A percentile compares a stretch with the other conserved stretches of the same genome.
These are phyloP conservation scores for Andrographis paniculata DNA, from an alignment of 305 asterid genomes.

Conservation along the genomic window DNA sequence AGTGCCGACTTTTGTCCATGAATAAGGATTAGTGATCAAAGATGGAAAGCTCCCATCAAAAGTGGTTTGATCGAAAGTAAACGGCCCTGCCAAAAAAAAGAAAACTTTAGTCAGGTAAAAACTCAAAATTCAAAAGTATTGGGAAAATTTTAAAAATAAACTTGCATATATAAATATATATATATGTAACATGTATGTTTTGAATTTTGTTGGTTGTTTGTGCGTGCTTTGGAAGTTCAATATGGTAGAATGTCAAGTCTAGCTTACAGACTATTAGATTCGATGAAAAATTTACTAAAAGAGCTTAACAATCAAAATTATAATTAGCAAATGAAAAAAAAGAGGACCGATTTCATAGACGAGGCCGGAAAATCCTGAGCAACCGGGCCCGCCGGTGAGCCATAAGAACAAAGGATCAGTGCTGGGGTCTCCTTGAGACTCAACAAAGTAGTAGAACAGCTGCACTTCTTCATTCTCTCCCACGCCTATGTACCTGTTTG, in stretches of 20 bases:
- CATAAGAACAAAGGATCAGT: conserved; percentile 13
- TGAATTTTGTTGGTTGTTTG: no score
- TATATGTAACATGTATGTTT: no score
- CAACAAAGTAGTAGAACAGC: conserved; percentile 4
- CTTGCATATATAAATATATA: no score
- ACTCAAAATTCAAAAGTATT: no score
- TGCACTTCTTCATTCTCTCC: neutral
- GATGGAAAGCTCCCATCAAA: conserved; percentile 35
- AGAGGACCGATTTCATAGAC: conserved; percentile 13
- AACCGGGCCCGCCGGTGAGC: conserved; percentile 15
- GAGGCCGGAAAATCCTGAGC: conserved; percentile 8
- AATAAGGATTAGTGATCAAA: conserved; percentile 27
- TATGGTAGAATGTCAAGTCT: no score
- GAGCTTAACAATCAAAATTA: no score
- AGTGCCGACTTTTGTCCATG: conserved; percentile 36
- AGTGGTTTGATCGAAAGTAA: conserved; percentile 19
- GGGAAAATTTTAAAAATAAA: no score
- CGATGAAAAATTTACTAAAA: no score
- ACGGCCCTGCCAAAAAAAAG: conserved; percentile 32
- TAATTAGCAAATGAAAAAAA: no score
- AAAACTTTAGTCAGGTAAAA: neutral
- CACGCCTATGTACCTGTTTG: conserved; percentile 1
- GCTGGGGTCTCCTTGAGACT: conserved; percentile 12
- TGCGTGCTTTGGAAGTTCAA: no score
- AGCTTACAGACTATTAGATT: no score